A percentile compares a stretch with the other conserved stretches of the same genome.
Evolutionary conservation across 768 basidiomycete genomes (phyloP).

Genomic region (Pulveroboletus frians): DNA sequence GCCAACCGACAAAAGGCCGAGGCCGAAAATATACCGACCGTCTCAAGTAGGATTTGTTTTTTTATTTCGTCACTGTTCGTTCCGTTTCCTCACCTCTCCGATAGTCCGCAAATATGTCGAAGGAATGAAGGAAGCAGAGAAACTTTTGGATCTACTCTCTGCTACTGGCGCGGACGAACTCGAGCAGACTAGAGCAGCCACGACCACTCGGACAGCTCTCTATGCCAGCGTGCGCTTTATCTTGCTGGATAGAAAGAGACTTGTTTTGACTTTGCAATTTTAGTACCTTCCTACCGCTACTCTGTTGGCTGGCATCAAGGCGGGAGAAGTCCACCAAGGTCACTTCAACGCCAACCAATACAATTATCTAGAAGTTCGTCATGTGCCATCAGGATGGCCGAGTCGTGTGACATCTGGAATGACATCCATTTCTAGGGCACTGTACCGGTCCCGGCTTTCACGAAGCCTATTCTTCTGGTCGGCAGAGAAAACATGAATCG

Average conservation of each 20-base stretch:
- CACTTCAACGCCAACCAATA: slow-evolving; percentile 94
- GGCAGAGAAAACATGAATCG: slow-evolving; percentile 95
- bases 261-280: background rate
- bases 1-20: slow-evolving; percentile 77
- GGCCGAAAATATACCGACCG: slow-evolving; percentile 51
- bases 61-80: background rate
- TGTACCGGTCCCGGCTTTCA: slow-evolving; percentile 67
- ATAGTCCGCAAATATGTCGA: slow-evolving; percentile 79
- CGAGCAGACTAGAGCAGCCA: slow-evolving; percentile 54
- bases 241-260: background rate
- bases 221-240: slow-evolving; percentile 63
- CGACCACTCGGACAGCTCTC: slow-evolving; percentile 51
- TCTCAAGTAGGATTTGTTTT: slow-evolving; percentile 48
- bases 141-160: slow-evolving; percentile 79
- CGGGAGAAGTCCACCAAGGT: slow-evolving; percentile 81
- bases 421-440: slow-evolving; percentile 52
- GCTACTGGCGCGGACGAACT: slow-evolving; percentile 57
- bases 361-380: slow-evolving; percentile 84
- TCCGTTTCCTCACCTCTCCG: background rate
- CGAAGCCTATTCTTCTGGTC: slow-evolving; percentile 75
- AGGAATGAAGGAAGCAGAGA: slow-evolving; percentile 55
- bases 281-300: slow-evolving; percentile 77
- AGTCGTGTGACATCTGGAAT: background rate
- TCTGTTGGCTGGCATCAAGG: slow-evolving; percentile 77
- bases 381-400: background rate